Evolutionary conservation across 441 rosid genomes (phyloP), one percentile per base, ranked within the genome.

Genomic region (Erodium moschatum): DNA sequence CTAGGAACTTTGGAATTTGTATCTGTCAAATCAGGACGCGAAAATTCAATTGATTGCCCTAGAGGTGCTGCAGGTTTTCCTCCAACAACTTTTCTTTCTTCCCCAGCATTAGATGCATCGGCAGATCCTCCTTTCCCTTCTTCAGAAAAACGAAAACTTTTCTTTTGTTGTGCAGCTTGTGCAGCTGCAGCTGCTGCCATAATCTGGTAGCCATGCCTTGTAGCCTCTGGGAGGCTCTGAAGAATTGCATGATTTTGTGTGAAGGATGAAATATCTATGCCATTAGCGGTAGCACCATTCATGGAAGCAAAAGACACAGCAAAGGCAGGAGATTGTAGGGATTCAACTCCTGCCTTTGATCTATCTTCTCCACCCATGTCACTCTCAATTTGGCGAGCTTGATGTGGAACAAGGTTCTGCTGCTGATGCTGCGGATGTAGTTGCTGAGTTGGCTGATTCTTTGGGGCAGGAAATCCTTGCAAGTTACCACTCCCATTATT

Each of bases 31-130:
- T 91, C 96, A 0, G 84, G 82, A 81, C 91, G 78, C 6, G 92
- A 82, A 81, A 94, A 91, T 64, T 89, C 93, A 86, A 91, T 88
- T 12, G 87, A 87, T 72, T 91, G 98, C 61, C 88, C 96, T 21
- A 75, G 69, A 67, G 69, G 67, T n/a, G 68, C 67, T 8, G 81
- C 73, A 31, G 75, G 74, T 74, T 85, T 91, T 68, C 86, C 96
- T 1, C 78, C 64, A 72, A 78, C 54, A 7, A 81, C 63, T 79
- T 88, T 91, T 74, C 89, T 89, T 21, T 86, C 97, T 67, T 88
- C 97, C 46, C 91, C 97, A 0, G 31, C 31, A 29, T 29, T 29
- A 12, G 84, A 67, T 66, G 75, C 75, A 70, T 86, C 82, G 72
- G 67, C 69, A 31, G 81, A 81, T 24, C 87, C 91, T 2, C 73